Conservation (phyloP, 345 rosid genomes). For the Dipteronia sinensis region DNA sequence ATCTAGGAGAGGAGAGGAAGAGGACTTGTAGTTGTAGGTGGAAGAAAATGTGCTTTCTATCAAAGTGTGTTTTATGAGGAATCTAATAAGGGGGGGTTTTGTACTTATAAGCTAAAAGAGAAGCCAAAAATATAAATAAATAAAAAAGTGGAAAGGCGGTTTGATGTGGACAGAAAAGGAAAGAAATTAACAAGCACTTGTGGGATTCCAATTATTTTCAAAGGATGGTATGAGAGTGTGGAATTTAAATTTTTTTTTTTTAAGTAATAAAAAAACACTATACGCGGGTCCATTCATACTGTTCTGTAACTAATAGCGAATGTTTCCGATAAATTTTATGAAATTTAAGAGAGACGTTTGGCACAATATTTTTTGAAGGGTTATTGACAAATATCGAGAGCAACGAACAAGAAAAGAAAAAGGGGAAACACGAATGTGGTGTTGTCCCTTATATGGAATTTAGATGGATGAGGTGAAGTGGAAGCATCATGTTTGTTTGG, state of each 20-base stretch:
- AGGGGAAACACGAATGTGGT: background rate
- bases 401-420: background rate
- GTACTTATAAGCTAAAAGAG: conserved; percentile 26
- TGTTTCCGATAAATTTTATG: background rate
- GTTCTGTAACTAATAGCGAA: background rate
- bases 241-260: too few relatives aligned
- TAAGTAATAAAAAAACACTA: background rate
- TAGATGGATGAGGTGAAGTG: background rate
- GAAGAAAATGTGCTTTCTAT: background rate
- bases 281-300: too few relatives aligned
- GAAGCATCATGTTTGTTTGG: background rate
- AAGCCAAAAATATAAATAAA: background rate
- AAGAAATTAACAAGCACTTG: conserved; percentile 27
- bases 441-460: too few relatives aligned
- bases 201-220: conserved; percentile 17
- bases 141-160: conserved; percentile 32
- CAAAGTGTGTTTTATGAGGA: conserved; percentile 19
- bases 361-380: too few relatives aligned
- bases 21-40: background rate
- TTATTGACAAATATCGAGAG: too few relatives aligned
- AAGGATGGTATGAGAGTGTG: conserved; percentile 30
- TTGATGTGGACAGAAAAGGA: conserved; percentile 43
- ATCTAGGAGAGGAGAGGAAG: background rate
- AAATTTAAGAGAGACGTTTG: too few relatives aligned
- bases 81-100: conserved; percentile 14